These are phyloP conservation scores for Phyllosticta paracitricarpa DNA, from an alignment of 2,329 filamentous ascomycete species.

Conservation along the genomic window DNA sequence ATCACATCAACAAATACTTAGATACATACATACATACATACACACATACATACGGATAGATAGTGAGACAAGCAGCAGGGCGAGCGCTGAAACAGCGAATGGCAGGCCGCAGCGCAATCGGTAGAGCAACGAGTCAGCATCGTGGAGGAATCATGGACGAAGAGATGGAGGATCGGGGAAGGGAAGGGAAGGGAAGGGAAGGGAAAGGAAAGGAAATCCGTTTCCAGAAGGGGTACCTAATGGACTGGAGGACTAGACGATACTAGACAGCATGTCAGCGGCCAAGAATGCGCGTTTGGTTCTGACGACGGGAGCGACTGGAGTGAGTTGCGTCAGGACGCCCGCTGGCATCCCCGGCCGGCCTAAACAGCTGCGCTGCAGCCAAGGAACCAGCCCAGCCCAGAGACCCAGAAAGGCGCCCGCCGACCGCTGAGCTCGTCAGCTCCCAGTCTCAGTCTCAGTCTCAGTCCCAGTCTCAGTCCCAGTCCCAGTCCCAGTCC, in stretches of 20 bases:
- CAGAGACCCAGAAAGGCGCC: background rate
- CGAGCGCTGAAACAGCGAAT: background rate
- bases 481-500: background rate
- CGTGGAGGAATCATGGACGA: background rate
- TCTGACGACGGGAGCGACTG: background rate
- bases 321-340: background rate
- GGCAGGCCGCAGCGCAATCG: background rate
- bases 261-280: background rate
- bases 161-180: no score
- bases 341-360: background rate
- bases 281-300: background rate
- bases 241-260: no score
- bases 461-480: background rate
- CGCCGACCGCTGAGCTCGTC: background rate
- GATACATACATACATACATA: no score
- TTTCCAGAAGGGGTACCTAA: no score
- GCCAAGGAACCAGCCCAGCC: background rate
- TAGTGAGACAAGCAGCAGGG: background rate
- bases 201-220: background rate
- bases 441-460: background rate
- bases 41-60: no score
- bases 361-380: background rate
- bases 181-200: no score
- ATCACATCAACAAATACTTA: no score
- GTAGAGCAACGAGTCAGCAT: background rate